Evolutionary conservation across 768 basidiomycete genomes (phyloP).

Genomic region (Russula lepida): DNA sequence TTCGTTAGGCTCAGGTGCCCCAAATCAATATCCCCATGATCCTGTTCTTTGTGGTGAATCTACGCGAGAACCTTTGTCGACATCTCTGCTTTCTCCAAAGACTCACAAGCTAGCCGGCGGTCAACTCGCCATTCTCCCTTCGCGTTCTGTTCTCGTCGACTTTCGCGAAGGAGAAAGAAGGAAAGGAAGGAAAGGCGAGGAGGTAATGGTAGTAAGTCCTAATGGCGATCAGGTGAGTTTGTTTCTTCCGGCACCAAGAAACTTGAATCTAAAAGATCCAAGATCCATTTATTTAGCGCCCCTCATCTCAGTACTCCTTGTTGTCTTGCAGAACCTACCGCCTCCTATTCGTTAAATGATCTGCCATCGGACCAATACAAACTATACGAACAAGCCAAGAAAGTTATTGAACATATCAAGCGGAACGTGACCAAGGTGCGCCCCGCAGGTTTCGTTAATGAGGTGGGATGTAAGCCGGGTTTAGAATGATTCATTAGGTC

Average conservation of each 20-base stretch:
- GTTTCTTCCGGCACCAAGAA: background rate
- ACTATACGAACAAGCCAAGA: slow-evolving; percentile 39
- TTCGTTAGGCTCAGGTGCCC: background rate
- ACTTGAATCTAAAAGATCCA: background rate
- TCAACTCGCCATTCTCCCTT: slow-evolving; percentile 42
- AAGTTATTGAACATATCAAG: slow-evolving; percentile 41
- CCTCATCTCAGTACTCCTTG: slow-evolving; percentile 45
- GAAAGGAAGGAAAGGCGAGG: slow-evolving; percentile 36
- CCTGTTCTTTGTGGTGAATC: background rate
- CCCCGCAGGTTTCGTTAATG: background rate
- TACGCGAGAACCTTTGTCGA: slow-evolving; percentile 11
- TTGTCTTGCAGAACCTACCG: slow-evolving; percentile 38
- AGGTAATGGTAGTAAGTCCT: slow-evolving; percentile 38
- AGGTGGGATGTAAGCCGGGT: background rate
- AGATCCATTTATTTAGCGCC: slow-evolving; percentile 41
- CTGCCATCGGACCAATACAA: slow-evolving; percentile 38
- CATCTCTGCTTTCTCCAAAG: slow-evolving; percentile 28
- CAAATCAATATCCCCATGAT: background rate
- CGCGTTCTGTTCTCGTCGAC: slow-evolving; percentile 43
- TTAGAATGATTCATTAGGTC: slow-evolving; percentile 27
- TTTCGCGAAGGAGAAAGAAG: slow-evolving; percentile 48
- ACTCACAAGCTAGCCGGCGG: slow-evolving; percentile 43
- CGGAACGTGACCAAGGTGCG: slow-evolving; percentile 45
- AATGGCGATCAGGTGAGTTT: slow-evolving; percentile 32
- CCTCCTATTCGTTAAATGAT: slow-evolving; percentile 28